phyloP scores from a whole-genome alignment of 176 grass and related monocot genomes.

The Bolboschoenus planiculmis region DNA sequence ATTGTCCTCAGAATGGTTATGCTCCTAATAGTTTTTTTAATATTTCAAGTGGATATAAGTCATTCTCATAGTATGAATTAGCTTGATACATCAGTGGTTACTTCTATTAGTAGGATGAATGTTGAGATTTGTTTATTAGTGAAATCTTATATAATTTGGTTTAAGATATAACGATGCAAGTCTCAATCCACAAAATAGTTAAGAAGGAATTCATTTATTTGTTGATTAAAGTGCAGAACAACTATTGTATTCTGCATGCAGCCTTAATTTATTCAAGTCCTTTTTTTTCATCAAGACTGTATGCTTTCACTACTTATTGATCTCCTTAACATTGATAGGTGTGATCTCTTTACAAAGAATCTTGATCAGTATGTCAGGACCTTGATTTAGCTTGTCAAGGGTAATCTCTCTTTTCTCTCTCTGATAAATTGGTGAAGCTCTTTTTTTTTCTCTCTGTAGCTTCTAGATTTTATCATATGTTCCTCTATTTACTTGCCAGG shows the following conservation, averaged over 20 bases:
- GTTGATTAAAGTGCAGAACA: background rate
- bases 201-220: background rate
- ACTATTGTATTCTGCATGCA: background rate
- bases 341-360: slow-evolving; percentile 68
- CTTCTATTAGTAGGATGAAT: background rate
- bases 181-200: background rate
- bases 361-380: slow-evolving; percentile 64
- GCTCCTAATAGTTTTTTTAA: background rate
- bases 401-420: slow-evolving; percentile 12
- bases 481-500: background rate
- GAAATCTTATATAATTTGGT: background rate
- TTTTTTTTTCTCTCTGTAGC: background rate
- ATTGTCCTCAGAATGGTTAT: background rate
- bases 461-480: background rate
- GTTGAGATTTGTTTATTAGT: background rate
- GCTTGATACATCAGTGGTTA: background rate
- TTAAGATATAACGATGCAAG: background rate
- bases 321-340: slow-evolving; percentile 29
- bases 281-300: background rate
- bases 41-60: background rate
- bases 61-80: too few relatives aligned
- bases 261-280: background rate
- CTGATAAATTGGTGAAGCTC: background rate
- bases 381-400: slow-evolving; percentile 38
- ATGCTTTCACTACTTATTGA: background rate